A percentile compares a stretch with the other conserved stretches of the same genome.
phyloP scores from a whole-genome alignment of 2,329 filamentous ascomycete species.

The Penicillium sp. region DNA sequence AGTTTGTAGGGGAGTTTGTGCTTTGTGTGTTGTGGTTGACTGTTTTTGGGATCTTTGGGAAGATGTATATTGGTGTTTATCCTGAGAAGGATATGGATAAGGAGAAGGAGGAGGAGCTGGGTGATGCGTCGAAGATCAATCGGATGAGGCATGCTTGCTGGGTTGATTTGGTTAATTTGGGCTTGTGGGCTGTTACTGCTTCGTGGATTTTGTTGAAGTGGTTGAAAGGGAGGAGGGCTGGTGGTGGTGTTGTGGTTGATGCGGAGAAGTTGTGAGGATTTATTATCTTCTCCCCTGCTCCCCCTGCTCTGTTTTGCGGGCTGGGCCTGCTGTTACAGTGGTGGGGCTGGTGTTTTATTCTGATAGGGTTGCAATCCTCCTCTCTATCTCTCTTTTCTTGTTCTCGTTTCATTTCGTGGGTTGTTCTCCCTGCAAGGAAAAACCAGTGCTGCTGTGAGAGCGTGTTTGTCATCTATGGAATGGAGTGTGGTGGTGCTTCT shows the following conservation, averaged over 20 bases:
- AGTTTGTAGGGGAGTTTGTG: constrained; percentile 72
- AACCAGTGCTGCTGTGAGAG: background rate
- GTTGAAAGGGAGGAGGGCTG: constrained; percentile 31
- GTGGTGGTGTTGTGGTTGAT: constrained; percentile 11
- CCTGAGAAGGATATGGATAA: constrained; percentile 37
- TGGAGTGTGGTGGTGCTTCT: background rate
- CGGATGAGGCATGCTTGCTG: constrained; percentile 88
- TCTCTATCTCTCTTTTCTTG: background rate
- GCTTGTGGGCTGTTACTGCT: constrained; percentile 74
- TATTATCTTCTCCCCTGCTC: too few relatives aligned
- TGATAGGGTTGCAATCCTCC: background rate
- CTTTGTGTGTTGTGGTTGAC: constrained; percentile 79
- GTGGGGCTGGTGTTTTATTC: background rate
- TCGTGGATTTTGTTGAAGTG: constrained; percentile 41
- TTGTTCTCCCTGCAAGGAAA: background rate
- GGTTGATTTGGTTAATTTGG: constrained; percentile 74
- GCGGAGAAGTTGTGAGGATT: constrained; percentile 24
- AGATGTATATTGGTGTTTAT: constrained; percentile 74
- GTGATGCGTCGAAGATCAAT: constrained; percentile 49
- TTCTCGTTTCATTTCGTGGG: too few relatives aligned
- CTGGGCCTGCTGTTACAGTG: background rate
- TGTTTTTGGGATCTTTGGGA: constrained; percentile 82
- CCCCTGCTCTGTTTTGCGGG: background rate
- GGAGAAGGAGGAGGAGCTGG: background rate
- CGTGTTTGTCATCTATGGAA: background rate